Conservation (phyloP, 1,284 basidiomycete species). For the Rhodotorula glutinis region DNA sequence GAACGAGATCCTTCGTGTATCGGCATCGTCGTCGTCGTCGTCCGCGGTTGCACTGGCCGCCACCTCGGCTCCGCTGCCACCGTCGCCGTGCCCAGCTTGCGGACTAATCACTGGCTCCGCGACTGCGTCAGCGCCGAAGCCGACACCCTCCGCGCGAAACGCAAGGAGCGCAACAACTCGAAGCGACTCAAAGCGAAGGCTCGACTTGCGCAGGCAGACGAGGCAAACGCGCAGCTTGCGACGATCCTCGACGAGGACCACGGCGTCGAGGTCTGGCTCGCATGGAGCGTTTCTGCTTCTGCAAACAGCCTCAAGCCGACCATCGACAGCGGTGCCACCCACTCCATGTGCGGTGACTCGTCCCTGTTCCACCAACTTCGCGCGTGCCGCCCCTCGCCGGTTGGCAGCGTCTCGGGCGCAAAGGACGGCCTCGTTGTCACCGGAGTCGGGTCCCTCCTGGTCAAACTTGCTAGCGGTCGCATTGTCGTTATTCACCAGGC, state of each 20-base stretch:
- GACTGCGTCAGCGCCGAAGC: background rate
- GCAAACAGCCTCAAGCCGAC: background rate
- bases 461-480: background rate
- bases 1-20: conserved; percentile 11
- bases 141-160: background rate
- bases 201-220: background rate
- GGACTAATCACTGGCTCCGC: background rate
- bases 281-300: background rate
- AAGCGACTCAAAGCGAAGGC: too few relatives aligned
- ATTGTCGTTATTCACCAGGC: background rate
- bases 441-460: background rate
- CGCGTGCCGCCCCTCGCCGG: background rate
- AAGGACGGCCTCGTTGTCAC: conserved; percentile 1
- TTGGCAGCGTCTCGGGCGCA: background rate
- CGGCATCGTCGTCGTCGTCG: background rate
- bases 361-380: background rate
- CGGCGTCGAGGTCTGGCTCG: conserved; percentile 9
- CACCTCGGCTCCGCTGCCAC: background rate
- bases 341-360: conserved; percentile 5
- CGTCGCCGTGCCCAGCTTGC: conserved; percentile 4
- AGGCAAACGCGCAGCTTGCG: background rate
- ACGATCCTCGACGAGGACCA: background rate
- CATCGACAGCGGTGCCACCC: conserved; percentile 6
- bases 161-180: too few relatives aligned
- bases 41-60: background rate